Evolutionary conservation across 108 stramenopile species (phyloP), one percentile per base, ranked within the genome.

Genomic region (Schizochytrium sp.): DNA sequence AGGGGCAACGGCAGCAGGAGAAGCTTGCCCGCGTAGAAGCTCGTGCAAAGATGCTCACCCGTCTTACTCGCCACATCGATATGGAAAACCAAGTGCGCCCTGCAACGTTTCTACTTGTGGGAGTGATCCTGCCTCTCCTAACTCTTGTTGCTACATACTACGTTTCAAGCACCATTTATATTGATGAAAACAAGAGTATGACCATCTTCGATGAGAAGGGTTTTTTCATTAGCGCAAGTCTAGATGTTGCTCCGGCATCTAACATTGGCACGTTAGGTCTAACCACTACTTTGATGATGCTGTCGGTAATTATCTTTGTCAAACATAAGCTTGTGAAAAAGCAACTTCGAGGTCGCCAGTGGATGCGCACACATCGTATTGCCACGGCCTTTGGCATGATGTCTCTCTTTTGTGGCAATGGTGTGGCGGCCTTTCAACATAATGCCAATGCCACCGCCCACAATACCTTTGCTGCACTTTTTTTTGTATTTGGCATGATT

Each of bases 381-480:
- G 73, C 73, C 7, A 83, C 73, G 8, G 73, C 73, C 15, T 83
- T 83, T 83, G 73, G 73, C 44, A 8, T 83, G 15, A 12, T 83
- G 5, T 83, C 73, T 50, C 47, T 50, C 45, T 83, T 83, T 83
- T 83, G 73, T 38, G 73, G 73, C 46, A 83, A 83, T 19, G 73
- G 73, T 5, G 73, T 83, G 28, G 73, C 73, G 12, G 73, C 73
- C 73, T 83, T 83, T 83, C 73, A 83, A 50, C 73, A 83, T 50
- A 47, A 83, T 8, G 46, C 50, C 4, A 46, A 83, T 50, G 73
- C 73, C 46, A 38, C 17, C 10, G 73, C 73, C 49, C 73, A 83
- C 73, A 83, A 83, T 19, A 83, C 73, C 17, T 83, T 83, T 83
- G 73, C 73, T 46, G 73, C 73, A 50, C 46, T 53, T 28, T 83